Evolutionary conservation across 2,329 filamentous ascomycete species (phyloP).

Genomic region (Aureobasidium vineae): DNA sequence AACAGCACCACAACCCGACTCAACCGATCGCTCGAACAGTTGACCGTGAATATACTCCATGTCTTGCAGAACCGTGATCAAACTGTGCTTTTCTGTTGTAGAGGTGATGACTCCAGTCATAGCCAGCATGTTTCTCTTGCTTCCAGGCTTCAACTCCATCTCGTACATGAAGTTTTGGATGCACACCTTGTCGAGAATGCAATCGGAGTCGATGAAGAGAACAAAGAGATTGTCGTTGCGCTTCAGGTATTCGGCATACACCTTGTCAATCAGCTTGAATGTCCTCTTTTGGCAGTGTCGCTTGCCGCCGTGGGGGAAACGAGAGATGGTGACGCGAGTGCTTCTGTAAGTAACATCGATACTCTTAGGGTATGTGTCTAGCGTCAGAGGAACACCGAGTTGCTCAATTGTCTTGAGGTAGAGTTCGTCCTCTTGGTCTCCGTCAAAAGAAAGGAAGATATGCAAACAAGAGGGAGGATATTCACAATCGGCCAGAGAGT

Average conservation of each 20-base stretch:
- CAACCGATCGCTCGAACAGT: slow-evolving; percentile 90
- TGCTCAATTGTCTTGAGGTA: slow-evolving; percentile 83
- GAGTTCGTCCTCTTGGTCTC: slow-evolving; percentile 81
- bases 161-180: slow-evolving; percentile 98
- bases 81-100: slow-evolving; percentile 80
- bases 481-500: slow-evolving; percentile 91
- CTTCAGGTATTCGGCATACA: slow-evolving; percentile 83
- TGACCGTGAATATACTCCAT: slow-evolving; percentile 99
- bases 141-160: slow-evolving; percentile 95
- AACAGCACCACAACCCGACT: slow-evolving; percentile 89
- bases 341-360: slow-evolving; percentile 85
- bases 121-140: slow-evolving; percentile 87
- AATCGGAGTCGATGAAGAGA: slow-evolving; percentile 96
- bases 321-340: slow-evolving; percentile 82
- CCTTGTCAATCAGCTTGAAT: slow-evolving; percentile 87
- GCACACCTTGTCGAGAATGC: slow-evolving; percentile 85
- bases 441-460: slow-evolving; percentile 93
- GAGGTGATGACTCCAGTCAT: slow-evolving; percentile 98
- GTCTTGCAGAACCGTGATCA: slow-evolving; percentile 91
- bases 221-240: slow-evolving; percentile 91
- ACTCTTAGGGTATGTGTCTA: slow-evolving; percentile 78
- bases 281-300: slow-evolving; percentile 90
- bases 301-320: slow-evolving; percentile 92
- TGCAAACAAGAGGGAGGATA: slow-evolving; percentile 92
- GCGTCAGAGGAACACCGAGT: slow-evolving; percentile 74